Evolutionary conservation across 768 basidiomycete species (phyloP).

Genomic region (Steccherinum ochraceum): DNA sequence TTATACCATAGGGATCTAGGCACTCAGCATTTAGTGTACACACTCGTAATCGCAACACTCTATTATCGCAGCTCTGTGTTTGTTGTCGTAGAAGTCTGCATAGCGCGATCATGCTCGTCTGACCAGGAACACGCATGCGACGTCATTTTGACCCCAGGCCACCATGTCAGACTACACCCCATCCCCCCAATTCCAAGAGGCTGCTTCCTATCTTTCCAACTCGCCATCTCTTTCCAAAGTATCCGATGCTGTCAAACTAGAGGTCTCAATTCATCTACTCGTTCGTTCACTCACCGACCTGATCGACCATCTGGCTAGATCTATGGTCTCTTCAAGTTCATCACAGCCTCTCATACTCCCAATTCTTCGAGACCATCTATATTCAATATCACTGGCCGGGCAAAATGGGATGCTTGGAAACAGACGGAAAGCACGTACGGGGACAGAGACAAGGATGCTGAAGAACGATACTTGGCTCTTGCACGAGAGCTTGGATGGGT

Average conservation of each 20-base stretch:
- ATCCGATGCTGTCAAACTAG: constrained; percentile 62
- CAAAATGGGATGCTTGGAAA: constrained; percentile 87
- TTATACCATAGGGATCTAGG: neutral
- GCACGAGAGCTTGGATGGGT: constrained; percentile 68
- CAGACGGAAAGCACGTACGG: constrained; percentile 42
- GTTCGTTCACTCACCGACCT: constrained; percentile 9
- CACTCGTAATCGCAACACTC: constrained; percentile 1
- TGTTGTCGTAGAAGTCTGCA: neutral
- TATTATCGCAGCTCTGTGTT: constrained; percentile 4
- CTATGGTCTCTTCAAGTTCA: constrained; percentile 79
- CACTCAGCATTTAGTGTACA: constrained; percentile 2
- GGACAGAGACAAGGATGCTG: constrained; percentile 38
- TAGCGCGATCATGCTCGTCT: no score
- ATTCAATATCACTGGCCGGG: constrained; percentile 72
- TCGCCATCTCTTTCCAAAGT: constrained; percentile 47
- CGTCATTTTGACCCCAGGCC: constrained; percentile 10
- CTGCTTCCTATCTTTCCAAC: constrained; percentile 58
- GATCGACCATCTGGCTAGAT: constrained; percentile 38
- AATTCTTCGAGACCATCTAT: constrained; percentile 58
- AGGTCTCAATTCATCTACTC: constrained; percentile 42
- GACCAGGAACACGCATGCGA: no score
- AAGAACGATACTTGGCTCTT: constrained; percentile 61
- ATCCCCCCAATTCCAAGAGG: constrained; percentile 45
- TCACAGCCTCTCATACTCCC: constrained; percentile 55
- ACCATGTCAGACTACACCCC: constrained; percentile 21